Evolutionary conservation across 345 rosid genomes (phyloP).

Genomic region (Eucalyptus curtisii): DNA sequence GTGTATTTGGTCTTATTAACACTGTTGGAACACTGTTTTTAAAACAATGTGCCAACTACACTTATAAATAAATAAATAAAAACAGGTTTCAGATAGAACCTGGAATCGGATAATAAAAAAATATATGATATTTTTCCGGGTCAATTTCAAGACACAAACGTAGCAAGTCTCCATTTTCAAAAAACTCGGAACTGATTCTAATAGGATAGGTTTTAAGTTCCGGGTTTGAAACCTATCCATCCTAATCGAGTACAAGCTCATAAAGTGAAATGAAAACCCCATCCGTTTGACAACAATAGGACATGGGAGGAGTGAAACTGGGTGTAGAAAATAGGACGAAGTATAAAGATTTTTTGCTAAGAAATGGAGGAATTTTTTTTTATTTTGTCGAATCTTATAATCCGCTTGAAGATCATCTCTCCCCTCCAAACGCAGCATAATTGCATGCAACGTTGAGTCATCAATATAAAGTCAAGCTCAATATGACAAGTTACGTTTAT

Average conservation of each 20-base stretch:
- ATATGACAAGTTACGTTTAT: neutral
- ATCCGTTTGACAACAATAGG: neutral
- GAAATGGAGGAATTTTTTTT: neutral
- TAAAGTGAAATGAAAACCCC: neutral
- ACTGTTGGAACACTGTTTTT: neutral
- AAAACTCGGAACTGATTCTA: neutral
- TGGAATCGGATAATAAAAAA: neutral
- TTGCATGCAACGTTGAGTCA: neutral
- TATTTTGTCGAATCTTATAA: neutral
- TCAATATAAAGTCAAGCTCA: neutral
- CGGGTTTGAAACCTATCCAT: neutral
- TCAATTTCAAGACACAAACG: rapidly evolving
- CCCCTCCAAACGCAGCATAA: neutral
- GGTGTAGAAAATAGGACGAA: neutral
- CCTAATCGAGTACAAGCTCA: neutral
- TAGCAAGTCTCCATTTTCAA: neutral
- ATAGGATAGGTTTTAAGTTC: neutral
- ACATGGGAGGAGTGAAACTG: neutral
- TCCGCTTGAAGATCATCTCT: neutral
- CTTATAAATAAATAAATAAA: neutral
- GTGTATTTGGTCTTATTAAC: neutral
- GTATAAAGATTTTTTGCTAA: neutral
- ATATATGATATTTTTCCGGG: neutral
- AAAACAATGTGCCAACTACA: neutral
- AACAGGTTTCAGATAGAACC: neutral